Evolutionary conservation across 2,329 filamentous ascomycete genomes (phyloP).

Genomic region (Cyphellophora europaea): DNA sequence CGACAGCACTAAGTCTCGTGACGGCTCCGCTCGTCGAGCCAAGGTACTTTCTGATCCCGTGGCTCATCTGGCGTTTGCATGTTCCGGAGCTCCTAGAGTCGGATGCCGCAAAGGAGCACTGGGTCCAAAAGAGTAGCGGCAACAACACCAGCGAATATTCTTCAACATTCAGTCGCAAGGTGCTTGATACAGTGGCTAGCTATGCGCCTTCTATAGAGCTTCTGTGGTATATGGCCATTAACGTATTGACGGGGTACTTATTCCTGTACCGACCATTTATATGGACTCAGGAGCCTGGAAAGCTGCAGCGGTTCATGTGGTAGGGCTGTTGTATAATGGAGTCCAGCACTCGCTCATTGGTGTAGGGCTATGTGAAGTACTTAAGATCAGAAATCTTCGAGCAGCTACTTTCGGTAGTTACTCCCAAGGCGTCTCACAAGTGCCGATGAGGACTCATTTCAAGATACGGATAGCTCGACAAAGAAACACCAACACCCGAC

Average conservation of each 20-base stretch:
- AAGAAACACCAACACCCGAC: too few relatives aligned
- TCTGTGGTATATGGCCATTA: slow-evolving; percentile 46
- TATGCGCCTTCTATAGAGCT: slow-evolving; percentile 42
- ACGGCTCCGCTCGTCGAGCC: slow-evolving; percentile 91
- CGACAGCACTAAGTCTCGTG: slow-evolving; percentile 68
- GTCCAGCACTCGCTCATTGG: too few relatives aligned
- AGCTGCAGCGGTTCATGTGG: slow-evolving; percentile 53
- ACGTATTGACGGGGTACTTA: slow-evolving; percentile 42
- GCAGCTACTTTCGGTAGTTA: too few relatives aligned
- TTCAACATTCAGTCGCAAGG: slow-evolving; percentile 4
- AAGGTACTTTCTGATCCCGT: slow-evolving; percentile 90
- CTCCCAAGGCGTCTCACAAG: too few relatives aligned
- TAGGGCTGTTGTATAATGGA: too few relatives aligned
- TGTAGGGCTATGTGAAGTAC: too few relatives aligned
- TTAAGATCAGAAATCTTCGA: too few relatives aligned
- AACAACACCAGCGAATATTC: slow-evolving; percentile 18
- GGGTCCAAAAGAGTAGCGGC: slow-evolving; percentile 2
- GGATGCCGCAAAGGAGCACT: neutral
- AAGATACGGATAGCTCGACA: too few relatives aligned
- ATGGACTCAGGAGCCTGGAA: slow-evolving; percentile 50
- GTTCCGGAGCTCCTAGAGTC: slow-evolving; percentile 34
- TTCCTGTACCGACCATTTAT: slow-evolving; percentile 49
- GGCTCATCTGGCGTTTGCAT: slow-evolving; percentile 84
- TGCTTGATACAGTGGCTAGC: slow-evolving; percentile 19
- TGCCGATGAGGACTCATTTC: too few relatives aligned